These are phyloP conservation scores for Pestalotiopsis sp. DNA, from an alignment of 2,329 filamentous ascomycete genomes.

Conservation along the genomic window DNA sequence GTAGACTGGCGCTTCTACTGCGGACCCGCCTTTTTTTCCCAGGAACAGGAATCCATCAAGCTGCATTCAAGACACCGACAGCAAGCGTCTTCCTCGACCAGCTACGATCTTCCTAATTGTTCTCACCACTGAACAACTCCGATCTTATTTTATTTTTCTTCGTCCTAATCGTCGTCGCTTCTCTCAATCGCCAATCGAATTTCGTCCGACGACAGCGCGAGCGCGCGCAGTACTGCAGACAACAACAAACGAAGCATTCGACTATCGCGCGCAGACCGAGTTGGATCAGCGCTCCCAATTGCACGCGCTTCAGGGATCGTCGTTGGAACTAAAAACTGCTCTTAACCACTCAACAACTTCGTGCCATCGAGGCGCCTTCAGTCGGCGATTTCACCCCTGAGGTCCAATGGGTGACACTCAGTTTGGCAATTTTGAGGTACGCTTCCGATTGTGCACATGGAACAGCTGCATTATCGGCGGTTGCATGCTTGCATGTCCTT, in stretches of 20 bases:
- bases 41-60: conserved; percentile 7
- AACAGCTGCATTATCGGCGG: background rate
- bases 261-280: background rate
- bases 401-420: conserved; percentile 57
- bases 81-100: background rate
- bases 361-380: conserved; percentile 8
- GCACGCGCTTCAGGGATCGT: background rate
- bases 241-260: background rate
- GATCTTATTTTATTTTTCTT: background rate
- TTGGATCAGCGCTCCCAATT: background rate
- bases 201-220: background rate
- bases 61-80: background rate
- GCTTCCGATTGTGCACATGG: conserved; percentile 17
- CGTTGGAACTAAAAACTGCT: conserved; percentile 4
- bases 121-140: background rate
- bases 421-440: conserved; percentile 62
- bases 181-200: background rate
- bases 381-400: conserved; percentile 21
- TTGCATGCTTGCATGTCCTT: conserved; percentile 6
- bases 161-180: background rate
- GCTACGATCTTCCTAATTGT: background rate
- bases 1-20: background rate
- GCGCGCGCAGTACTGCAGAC: background rate
- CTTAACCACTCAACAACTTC: background rate
- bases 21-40: conserved; percentile 7